Conservation (phyloP, 257 asterid species). For the Hygrophila difformis region DNA sequence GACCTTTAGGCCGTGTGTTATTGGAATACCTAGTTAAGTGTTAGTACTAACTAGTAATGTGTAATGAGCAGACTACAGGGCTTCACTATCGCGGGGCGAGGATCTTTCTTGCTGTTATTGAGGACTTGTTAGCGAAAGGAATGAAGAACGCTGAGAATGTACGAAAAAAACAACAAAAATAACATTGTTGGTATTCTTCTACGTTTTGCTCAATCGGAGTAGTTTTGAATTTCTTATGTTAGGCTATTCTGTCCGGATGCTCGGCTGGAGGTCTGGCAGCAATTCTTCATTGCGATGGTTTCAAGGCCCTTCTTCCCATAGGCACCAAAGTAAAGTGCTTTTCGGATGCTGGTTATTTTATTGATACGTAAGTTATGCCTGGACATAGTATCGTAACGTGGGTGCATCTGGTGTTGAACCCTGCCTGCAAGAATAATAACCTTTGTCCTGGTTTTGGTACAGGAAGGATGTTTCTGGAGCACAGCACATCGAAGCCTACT, state of each 20-base stretch:
- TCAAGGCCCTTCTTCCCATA: slow-evolving; percentile 44
- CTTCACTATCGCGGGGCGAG: slow-evolving; percentile 47
- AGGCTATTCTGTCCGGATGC: slow-evolving; percentile 88
- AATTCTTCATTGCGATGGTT: slow-evolving; percentile 71
- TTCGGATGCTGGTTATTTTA: slow-evolving; percentile 79
- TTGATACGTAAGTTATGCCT: slow-evolving; percentile 41
- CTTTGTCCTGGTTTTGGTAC: slow-evolving; percentile 14
- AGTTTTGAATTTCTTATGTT: background rate
- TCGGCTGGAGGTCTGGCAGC: slow-evolving; percentile 85
- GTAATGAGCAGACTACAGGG: slow-evolving; percentile 22
- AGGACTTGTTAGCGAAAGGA: slow-evolving; percentile 35
- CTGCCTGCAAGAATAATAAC: background rate
- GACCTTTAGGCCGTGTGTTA: no score
- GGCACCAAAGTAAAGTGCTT: slow-evolving; percentile 69
- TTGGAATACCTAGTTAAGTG: no score
- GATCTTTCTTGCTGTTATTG: slow-evolving; percentile 36
- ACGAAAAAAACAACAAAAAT: no score
- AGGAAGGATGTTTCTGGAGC: slow-evolving; percentile 67
- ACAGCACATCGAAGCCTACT: slow-evolving; percentile 46
- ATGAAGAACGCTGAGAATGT: slow-evolving; percentile 42
- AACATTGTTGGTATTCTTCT: no score
- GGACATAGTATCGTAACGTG: background rate
- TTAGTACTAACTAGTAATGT: background rate
- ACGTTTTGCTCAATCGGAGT: no score
- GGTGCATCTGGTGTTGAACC: background rate